Evolutionary conservation across 352 stramenopile genomes (phyloP).

Genomic region (Phytopythium aichiense): DNA sequence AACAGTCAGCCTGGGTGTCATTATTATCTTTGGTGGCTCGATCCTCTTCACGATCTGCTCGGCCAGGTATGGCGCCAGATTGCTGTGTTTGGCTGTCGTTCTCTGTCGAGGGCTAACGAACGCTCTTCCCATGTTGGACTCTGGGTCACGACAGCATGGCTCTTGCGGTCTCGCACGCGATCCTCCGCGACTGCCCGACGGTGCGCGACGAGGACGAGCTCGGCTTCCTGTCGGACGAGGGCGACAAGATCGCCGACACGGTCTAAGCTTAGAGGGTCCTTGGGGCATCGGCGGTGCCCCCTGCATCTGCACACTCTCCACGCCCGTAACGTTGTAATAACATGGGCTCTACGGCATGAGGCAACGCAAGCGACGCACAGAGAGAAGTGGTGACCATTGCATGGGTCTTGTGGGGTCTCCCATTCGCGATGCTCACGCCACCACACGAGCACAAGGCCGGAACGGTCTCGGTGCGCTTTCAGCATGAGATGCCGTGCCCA

Average conservation of each 20-base stretch:
- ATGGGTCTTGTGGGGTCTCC: too few relatives aligned
- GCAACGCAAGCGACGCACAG: not conserved
- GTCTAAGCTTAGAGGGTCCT: constrained; percentile 35
- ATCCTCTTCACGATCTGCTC: constrained; percentile 87
- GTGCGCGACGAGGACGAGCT: constrained; percentile 79
- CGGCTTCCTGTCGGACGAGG: constrained; percentile 66
- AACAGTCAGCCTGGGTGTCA: constrained; percentile 63
- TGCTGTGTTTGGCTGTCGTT: not conserved
- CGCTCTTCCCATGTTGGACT: not conserved
- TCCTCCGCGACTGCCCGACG: constrained; percentile 71
- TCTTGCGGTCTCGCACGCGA: constrained; percentile 72
- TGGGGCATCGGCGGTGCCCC: constrained; percentile 2
- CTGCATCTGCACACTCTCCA: not conserved
- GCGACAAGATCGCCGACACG: constrained; percentile 63
- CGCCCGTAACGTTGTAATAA: not conserved
- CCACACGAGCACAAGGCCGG: not conserved
- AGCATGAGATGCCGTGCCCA: not conserved
- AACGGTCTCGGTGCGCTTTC: not conserved
- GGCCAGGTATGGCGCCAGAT: constrained; percentile 47
- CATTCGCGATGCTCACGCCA: not conserved
- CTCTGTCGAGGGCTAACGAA: constrained; percentile 1
- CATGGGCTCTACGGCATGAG: not conserved
- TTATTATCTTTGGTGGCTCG: constrained; percentile 81
- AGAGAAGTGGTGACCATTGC: too few relatives aligned
- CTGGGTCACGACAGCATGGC: constrained; percentile 34